phyloP scores from a whole-genome alignment of 768 basidiomycete species.

The Mycena chlorophos region DNA sequence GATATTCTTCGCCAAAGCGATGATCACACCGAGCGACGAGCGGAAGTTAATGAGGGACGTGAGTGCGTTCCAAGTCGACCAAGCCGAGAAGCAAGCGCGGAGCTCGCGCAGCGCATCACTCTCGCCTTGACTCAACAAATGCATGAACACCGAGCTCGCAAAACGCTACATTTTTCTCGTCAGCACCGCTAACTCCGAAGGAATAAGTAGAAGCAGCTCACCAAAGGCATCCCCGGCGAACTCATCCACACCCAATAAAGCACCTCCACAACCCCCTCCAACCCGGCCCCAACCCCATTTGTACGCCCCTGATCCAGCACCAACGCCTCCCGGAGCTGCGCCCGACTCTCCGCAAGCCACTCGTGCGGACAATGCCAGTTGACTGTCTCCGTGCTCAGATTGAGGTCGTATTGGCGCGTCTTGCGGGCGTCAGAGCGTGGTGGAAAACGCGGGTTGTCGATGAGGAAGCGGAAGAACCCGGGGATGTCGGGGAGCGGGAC shows the following conservation, averaged over 20 bases:
- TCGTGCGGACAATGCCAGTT: constrained; percentile 14
- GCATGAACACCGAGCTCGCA: neutral
- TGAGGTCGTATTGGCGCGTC: constrained; percentile 10
- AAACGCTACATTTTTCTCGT: neutral
- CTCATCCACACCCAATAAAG: constrained; percentile 11
- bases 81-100: constrained; percentile 4
- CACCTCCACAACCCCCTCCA: constrained; percentile 12
- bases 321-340: constrained; percentile 2
- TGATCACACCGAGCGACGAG: constrained; percentile 4
- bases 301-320: constrained; percentile 3
- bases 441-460: neutral
- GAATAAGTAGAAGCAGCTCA: neutral
- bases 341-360: constrained; percentile 10
- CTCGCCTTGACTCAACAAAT: neutral
- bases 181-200: neutral
- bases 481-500: neutral
- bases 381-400: constrained; percentile 12
- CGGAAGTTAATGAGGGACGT: constrained; percentile 17
- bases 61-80: constrained; percentile 13
- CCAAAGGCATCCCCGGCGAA: constrained; percentile 8
- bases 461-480: constrained; percentile 12
- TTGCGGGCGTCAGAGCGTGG: neutral
- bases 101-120: constrained; percentile 7
- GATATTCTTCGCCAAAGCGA: constrained; percentile 12
- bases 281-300: neutral